Evolutionary conservation across 192 early-diverging fungal genomes (phyloP), one percentile per base, ranked within the genome.

Genomic region (Cladochytrium replicatum): DNA sequence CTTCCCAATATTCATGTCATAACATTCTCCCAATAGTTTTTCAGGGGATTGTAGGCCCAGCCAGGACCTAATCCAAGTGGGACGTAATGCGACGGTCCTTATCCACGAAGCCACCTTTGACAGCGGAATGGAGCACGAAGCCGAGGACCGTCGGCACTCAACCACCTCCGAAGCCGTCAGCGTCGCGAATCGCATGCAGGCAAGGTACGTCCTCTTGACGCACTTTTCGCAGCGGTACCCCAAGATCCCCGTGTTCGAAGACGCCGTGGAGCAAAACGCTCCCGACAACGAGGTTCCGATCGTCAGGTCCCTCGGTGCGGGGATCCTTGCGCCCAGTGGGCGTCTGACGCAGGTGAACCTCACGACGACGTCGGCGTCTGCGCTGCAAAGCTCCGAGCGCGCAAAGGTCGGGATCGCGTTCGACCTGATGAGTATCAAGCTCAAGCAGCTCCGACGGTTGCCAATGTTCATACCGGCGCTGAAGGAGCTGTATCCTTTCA

Each of bases 151-250:
- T n/a, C n/a, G n/a, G n/a, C 94, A 98, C 60, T 82, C 78, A 29
- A 98, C 91, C 0, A 85, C 84, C 2, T 61, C 68, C 32, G 95
- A 98, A 71, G 88, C 92, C 0, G 77, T 94, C 19, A 66, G 76
- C 34, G 84, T 99, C 42, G 89, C 81, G 2, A 57, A 80, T 54
- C 80, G 85, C 7, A 95, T 95, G 91, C 74, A 81, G 2, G 89
- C 90, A 19, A 73, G 81, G 43, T 79, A 80, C 49, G 71, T 88
- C 11, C 58, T 99, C 27, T 63, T 99, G 34, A 99, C 91, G 28
- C 95, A 99, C 53, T 99, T 99, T 61, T 92, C 88, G 54, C 92
- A 95, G 63, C 76, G 95, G 9, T 99, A 93, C 61, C 84, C 88
- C 2, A 90, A 87, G 60, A 66, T 89, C 15, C 88, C 86, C n/a